Evolutionary conservation across 1,139 yeast genomes (phyloP).

Genomic region (Debaryomyces nepalensis): DNA sequence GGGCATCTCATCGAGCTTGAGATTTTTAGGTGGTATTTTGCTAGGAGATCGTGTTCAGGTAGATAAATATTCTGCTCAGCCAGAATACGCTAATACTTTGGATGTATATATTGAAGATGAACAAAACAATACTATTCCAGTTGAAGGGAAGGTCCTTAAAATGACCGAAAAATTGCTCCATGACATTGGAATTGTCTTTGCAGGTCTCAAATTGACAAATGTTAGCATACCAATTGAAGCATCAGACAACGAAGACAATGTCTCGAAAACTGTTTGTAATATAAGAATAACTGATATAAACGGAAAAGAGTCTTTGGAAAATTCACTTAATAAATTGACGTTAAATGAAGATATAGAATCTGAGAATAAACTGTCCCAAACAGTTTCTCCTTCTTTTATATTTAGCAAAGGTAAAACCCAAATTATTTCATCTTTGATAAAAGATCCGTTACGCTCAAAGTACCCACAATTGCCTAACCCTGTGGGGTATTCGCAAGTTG

Average conservation of each 20-base stretch:
- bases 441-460: constrained; percentile 27
- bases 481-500: constrained; percentile 59
- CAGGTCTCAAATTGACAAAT: constrained; percentile 46
- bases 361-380: constrained; percentile 17
- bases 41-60: constrained; percentile 75
- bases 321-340: constrained; percentile 33
- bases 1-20: constrained; percentile 50
- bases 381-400: constrained; percentile 51
- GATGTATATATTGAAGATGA: constrained; percentile 18
- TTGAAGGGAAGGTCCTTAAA: constrained; percentile 15
- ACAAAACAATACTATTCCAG: constrained; percentile 10
- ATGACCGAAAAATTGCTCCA: constrained; percentile 44
- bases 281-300: constrained; percentile 30
- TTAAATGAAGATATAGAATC: constrained; percentile 20
- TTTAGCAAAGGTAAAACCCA: constrained; percentile 45
- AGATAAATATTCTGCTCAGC: constrained; percentile 50
- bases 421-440: constrained; percentile 25
- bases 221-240: constrained; percentile 11
- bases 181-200: constrained; percentile 59
- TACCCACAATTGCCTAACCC: constrained; percentile 48
- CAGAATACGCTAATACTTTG: constrained; percentile 48
- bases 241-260: constrained; percentile 15
- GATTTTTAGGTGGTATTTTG: constrained; percentile 60
- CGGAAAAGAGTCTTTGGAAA: constrained; percentile 24
- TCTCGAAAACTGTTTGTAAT: constrained; percentile 8